phyloP scores from a whole-genome alignment of 2,329 filamentous ascomycete genomes.

The Alternaria sp. region DNA sequence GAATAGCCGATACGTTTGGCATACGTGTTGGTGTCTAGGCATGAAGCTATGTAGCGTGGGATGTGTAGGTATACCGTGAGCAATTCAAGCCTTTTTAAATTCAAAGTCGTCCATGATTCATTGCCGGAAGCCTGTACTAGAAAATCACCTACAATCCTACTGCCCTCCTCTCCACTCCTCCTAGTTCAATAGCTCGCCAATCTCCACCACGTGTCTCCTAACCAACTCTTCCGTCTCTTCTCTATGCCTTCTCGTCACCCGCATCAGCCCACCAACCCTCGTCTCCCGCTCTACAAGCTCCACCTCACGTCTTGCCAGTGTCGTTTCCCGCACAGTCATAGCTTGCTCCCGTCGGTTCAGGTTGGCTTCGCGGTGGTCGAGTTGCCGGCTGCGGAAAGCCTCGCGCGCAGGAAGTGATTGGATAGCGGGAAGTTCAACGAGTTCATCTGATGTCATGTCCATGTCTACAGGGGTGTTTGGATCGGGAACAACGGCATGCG shows the following conservation, averaged over 20 bases:
- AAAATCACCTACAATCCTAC: background rate
- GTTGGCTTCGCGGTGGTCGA: background rate
- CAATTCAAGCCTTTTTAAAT: slow-evolving; percentile 13
- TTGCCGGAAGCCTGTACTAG: background rate
- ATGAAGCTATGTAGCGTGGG: slow-evolving; percentile 4
- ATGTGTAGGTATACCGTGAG: slow-evolving; percentile 16
- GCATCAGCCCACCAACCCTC: background rate
- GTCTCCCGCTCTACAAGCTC: background rate
- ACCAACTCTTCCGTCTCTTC: slow-evolving; percentile 13
- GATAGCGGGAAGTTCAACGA: background rate
- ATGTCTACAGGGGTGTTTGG: background rate
- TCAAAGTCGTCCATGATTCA: background rate
- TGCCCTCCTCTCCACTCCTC: background rate
- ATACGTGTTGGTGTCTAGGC: slow-evolving; percentile 2
- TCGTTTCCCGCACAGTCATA: background rate
- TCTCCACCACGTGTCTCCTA: slow-evolving; percentile 12
- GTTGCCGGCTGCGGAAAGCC: background rate
- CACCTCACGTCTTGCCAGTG: slow-evolving; percentile 1
- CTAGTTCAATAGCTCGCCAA: background rate
- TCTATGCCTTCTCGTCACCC: slow-evolving; percentile 5
- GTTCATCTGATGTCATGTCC: background rate
- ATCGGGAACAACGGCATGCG: background rate
- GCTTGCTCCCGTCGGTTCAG: background rate
- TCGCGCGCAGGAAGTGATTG: background rate
- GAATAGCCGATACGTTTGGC: slow-evolving; percentile 9